A percentile compares a stretch with the other conserved stretches of the same genome.
These are phyloP conservation scores for Oxyria digyna DNA, from an alignment of 148 eudicot genomes.

Conservation along the genomic window DNA sequence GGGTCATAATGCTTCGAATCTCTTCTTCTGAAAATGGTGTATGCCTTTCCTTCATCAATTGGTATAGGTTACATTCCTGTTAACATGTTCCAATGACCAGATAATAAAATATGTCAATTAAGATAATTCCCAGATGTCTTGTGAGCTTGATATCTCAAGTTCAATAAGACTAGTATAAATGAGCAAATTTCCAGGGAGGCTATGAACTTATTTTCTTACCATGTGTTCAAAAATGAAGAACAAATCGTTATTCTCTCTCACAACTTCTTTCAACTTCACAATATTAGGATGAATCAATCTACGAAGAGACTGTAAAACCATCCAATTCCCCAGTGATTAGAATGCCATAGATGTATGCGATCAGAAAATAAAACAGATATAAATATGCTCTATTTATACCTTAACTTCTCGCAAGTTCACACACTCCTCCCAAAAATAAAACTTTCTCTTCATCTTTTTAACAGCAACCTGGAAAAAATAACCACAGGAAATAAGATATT, in stretches of 20 bases:
- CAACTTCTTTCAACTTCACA: slow-evolving; percentile 93
- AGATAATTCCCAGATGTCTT: not conserved
- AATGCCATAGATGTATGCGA: not conserved
- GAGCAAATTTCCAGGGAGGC: not conserved
- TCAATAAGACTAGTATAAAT: not conserved
- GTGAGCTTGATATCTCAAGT: not conserved
- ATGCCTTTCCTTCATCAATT: slow-evolving; percentile 56
- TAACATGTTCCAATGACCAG: not conserved
- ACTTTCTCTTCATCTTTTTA: slow-evolving; percentile 93
- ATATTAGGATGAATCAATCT: slow-evolving; percentile 85
- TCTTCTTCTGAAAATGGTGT: slow-evolving; percentile 73
- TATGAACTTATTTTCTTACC: slow-evolving; percentile 28
- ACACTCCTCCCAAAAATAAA: slow-evolving; percentile 87
- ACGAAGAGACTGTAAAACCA: slow-evolving; percentile 55
- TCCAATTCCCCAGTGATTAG: not conserved
- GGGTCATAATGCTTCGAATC: slow-evolving; percentile 55
- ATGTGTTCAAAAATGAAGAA: slow-evolving; percentile 92
- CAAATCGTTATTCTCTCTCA: slow-evolving; percentile 66
- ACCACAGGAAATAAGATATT: not conserved
- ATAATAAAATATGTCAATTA: not conserved
- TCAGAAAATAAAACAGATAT: not conserved
- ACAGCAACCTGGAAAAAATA: slow-evolving; percentile 63
- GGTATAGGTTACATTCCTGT: slow-evolving; percentile 84
- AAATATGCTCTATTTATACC: slow-evolving; percentile 27
- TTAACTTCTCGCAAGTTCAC: slow-evolving; percentile 84